A percentile compares a stretch with the other conserved stretches of the same genome.
These are phyloP conservation scores for Tranzscheliella williamsii DNA, from an alignment of 1,284 basidiomycete species.

Conservation along the genomic window DNA sequence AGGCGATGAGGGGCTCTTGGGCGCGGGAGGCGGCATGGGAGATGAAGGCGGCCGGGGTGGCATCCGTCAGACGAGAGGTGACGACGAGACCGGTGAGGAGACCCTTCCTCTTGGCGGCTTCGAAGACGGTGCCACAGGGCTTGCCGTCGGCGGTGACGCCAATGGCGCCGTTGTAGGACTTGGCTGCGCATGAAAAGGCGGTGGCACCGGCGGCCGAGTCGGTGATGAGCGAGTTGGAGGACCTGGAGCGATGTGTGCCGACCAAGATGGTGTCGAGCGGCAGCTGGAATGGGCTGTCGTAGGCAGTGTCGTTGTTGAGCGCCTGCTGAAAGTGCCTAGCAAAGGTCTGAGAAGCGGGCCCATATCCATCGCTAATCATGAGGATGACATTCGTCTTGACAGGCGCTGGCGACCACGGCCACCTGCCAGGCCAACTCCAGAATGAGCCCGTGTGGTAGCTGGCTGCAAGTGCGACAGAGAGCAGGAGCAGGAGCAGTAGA, in stretches of 20 bases:
- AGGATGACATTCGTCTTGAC: conserved; percentile 60
- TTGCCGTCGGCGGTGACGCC: conserved; percentile 47
- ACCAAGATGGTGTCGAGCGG: conserved; percentile 61
- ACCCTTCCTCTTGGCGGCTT: conserved; percentile 60
- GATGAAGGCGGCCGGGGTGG: conserved; percentile 62
- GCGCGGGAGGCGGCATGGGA: conserved; percentile 54
- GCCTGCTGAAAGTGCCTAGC: conserved; percentile 55
- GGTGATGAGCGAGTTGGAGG: conserved; percentile 59
- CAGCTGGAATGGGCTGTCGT: conserved; percentile 18
- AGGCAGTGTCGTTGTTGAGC: conserved; percentile 36
- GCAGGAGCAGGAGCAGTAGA: background rate
- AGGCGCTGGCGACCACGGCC: conserved; percentile 22
- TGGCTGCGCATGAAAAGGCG: conserved; percentile 59
- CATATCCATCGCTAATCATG: conserved; percentile 62
- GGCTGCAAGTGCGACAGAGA: background rate
- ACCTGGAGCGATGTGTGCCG: conserved; percentile 57
- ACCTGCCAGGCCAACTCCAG: background rate
- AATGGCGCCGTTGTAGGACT: conserved; percentile 62
- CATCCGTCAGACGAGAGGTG: conserved; percentile 54
- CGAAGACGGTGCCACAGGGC: conserved; percentile 61
- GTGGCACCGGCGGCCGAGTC: conserved; percentile 62
- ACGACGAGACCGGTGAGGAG: conserved; percentile 60
- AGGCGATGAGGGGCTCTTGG: conserved; percentile 38
- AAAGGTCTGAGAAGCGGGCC: conserved; percentile 59
- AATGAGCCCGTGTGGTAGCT: background rate